Conservation (phyloP, 805 yeast genomes). For the Maudiozyma bulderi region DNA sequence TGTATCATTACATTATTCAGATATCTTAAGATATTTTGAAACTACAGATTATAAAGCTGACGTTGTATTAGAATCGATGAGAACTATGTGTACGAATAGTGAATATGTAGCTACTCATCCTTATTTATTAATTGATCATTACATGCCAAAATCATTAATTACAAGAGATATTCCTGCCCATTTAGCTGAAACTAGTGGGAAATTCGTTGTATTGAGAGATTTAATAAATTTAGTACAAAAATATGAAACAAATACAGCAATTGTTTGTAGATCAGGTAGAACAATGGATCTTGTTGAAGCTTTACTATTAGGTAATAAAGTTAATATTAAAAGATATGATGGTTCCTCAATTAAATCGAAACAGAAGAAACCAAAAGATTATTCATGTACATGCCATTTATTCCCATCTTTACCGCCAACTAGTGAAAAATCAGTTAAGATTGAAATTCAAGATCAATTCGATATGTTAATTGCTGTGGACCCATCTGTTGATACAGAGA, state of each 20-base stretch:
- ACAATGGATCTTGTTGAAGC: conserved; percentile 68
- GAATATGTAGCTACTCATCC: conserved; percentile 85
- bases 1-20: conserved; percentile 83
- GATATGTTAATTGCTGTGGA: conserved; percentile 61
- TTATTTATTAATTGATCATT: conserved; percentile 70
- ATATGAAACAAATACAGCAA: conserved; percentile 45
- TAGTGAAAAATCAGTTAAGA: conserved; percentile 12
- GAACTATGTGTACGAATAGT: conserved; percentile 65
- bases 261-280: conserved; percentile 61
- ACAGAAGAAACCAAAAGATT: conserved; percentile 28
- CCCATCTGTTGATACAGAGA: conserved; percentile 40
- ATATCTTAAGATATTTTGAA: conserved; percentile 79
- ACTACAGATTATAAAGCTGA: conserved; percentile 38
- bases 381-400: conserved; percentile 34
- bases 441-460: conserved; percentile 26
- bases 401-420: conserved; percentile 30
- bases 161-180: conserved; percentile 63
- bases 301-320: conserved; percentile 50
- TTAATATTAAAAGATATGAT: conserved; percentile 46
- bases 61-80: conserved; percentile 64
- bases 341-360: conserved; percentile 49
- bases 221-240: conserved; percentile 47
- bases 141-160: conserved; percentile 69
- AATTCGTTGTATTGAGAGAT: conserved; percentile 62
- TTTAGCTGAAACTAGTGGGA: conserved; percentile 72